A percentile compares a stretch with the other conserved stretches of the same genome.
These are phyloP conservation scores for Cystobasidium pallidum DNA, from an alignment of 1,284 basidiomycete genomes.

Conservation along the genomic window DNA sequence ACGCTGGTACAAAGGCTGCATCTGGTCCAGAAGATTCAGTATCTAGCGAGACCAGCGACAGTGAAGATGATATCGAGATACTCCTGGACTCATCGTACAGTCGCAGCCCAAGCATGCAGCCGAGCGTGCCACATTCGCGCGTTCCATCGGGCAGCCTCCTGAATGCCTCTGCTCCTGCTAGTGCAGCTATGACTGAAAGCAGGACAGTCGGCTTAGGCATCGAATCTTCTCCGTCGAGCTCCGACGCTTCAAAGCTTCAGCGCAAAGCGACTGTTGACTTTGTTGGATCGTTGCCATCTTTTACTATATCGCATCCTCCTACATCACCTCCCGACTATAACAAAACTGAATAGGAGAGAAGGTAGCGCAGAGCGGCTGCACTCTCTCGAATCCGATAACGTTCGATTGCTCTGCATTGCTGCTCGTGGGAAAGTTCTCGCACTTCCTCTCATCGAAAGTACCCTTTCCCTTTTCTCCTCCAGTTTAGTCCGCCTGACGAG, in stretches of 20 bases:
- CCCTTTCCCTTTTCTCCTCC: no score
- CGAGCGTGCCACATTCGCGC: slow-evolving; percentile 1
- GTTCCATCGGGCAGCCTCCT: not conserved
- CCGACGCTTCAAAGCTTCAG: not conserved
- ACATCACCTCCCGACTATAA: slow-evolving; percentile 1
- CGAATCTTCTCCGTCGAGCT: slow-evolving; percentile 8
- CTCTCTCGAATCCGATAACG: no score
- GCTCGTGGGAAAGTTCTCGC: no score
- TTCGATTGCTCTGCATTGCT: no score
- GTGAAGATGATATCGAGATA: slow-evolving; percentile 38
- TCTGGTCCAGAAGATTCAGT: not conserved
- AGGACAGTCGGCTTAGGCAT: slow-evolving; percentile 15
- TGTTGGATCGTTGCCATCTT: slow-evolving; percentile 37
- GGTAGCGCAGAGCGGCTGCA: no score
- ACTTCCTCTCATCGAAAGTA: no score
- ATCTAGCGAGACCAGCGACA: slow-evolving; percentile 8
- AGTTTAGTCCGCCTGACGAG: no score
- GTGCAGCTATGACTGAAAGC: not conserved
- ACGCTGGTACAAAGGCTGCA: not conserved
- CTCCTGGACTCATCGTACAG: slow-evolving; percentile 23
- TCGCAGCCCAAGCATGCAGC: not conserved
- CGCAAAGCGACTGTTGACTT: slow-evolving; percentile 1
- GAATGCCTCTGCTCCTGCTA: not conserved
- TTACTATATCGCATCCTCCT: slow-evolving; percentile 30
- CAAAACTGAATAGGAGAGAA: not conserved